Base-by-base conservation (phyloP, 148 eudicot genomes). In the Chenopodium formosanum region DNA sequence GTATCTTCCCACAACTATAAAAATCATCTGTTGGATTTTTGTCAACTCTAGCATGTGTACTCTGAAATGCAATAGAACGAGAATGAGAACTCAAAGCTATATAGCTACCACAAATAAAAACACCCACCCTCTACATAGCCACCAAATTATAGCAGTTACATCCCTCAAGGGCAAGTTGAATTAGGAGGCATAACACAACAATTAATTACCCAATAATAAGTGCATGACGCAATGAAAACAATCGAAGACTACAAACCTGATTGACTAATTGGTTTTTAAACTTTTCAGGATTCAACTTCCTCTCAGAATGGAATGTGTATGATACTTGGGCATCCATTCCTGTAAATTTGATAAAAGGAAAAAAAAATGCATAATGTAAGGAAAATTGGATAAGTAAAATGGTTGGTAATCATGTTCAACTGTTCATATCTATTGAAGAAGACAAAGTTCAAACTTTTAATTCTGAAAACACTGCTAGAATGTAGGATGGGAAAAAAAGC, bases 281-380 rank as follows among this genome's bases (percentile, higher is more conserved):
- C 78, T 92, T 97, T 79, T 94, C 98, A 34, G 99, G 99, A 83
- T 97, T 85, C 56, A 89, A 82, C 84, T 94, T 97, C 71, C 99
- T 82, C 90, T 97, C 97, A 47, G 93, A 87, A 82, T 97, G 98
- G 80, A 97, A 97, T 69, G 94, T 97, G 58, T 97, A 94, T 8
- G 99, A 97, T 63, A 97, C 93, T 83, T 97, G 95, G 68, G 99
- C 99, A 90, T 97, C 99, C 99, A 97, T 94, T 50, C 99, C 99
- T 96, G 90, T 31, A 82, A 52, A 71, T 40, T 48, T 23, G 17
- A 64, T 48, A 11, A 20, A 48, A 13, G 44, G n/a, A 53, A 4
- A 65, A 50, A 62, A 69, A 44, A 17, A 34, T 62, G 3, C 34
- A 84, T 25, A 71, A 13, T 23, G 64, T 66, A 19, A 79, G 31